These are phyloP conservation scores for Colletotrichum zoysiae DNA, from an alignment of 2,329 filamentous ascomycete species.

Conservation along the genomic window DNA sequence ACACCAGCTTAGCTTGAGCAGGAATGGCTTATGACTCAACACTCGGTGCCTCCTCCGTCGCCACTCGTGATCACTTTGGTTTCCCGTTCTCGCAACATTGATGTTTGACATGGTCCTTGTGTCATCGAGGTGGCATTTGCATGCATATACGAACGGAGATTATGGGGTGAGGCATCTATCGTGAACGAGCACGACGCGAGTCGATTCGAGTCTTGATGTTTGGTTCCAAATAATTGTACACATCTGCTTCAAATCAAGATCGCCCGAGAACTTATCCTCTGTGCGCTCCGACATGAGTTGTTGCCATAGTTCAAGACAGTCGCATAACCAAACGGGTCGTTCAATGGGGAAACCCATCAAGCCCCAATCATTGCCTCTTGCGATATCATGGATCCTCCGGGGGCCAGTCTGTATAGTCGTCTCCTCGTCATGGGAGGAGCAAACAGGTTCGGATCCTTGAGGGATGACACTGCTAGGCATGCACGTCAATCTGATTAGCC, in stretches of 20 bases:
- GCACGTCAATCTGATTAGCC: background rate
- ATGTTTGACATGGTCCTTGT: background rate
- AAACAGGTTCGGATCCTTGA: background rate
- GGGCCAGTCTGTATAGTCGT: background rate
- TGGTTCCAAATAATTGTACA: background rate
- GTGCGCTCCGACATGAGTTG: background rate
- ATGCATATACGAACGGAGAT: background rate
- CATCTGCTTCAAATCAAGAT: background rate
- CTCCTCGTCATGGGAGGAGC: background rate
- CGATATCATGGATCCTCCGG: too few relatives aligned
- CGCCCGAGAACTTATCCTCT: background rate
- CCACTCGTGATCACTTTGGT: slow-evolving; percentile 11
- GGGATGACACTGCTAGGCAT: background rate
- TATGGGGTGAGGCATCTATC: background rate
- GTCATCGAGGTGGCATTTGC: background rate
- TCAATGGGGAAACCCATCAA: background rate
- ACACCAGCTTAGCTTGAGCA: slow-evolving; percentile 39
- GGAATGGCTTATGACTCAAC: slow-evolving; percentile 39
- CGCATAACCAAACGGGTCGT: background rate
- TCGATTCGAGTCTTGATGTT: background rate
- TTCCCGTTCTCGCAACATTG: too few relatives aligned
- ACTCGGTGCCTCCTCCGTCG: background rate
- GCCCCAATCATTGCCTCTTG: background rate
- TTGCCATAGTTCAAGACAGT: background rate
- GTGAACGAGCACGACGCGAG: background rate